phyloP scores from a whole-genome alignment of 495 filamentous ascomycete genomes.

The Neurospora sp. region DNA sequence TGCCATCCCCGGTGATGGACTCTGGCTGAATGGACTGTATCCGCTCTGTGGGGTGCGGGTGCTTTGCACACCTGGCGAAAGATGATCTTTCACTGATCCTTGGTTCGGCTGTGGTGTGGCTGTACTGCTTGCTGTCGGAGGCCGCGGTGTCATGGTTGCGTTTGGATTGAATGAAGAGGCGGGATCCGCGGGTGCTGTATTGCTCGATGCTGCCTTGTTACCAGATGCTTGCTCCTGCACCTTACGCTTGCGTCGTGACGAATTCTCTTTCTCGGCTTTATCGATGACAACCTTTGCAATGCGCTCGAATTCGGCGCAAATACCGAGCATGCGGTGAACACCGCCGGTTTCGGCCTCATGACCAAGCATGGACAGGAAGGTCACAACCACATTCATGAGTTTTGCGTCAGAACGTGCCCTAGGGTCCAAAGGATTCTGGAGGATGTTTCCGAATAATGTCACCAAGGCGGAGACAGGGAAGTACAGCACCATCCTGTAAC shows the following conservation, averaged over 20 bases:
- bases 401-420: slow-evolving; percentile 80
- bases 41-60: slow-evolving; percentile 23
- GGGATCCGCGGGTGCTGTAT: slow-evolving; percentile 14
- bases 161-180: slow-evolving; percentile 25
- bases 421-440: slow-evolving; percentile 89
- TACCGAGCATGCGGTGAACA: slow-evolving; percentile 83
- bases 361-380: slow-evolving; percentile 63
- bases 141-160: slow-evolving; percentile 20
- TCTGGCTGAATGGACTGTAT: slow-evolving; percentile 25
- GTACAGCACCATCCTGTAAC: slow-evolving; percentile 79
- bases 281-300: slow-evolving; percentile 90
- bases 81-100: slow-evolving; percentile 19
- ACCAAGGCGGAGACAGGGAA: slow-evolving; percentile 94
- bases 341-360: slow-evolving; percentile 74
- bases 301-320: slow-evolving; percentile 90
- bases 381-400: slow-evolving; percentile 86
- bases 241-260: slow-evolving; percentile 74
- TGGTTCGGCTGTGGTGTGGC: slow-evolving; percentile 26
- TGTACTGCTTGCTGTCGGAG: slow-evolving; percentile 21
- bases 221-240: slow-evolving; percentile 34
- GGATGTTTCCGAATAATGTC: slow-evolving; percentile 91
- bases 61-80: slow-evolving; percentile 31
- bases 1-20: slow-evolving; percentile 21
- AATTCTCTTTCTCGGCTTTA: slow-evolving; percentile 72
- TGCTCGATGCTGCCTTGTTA: slow-evolving; percentile 7